Conservation (phyloP, 768 basidiomycete genomes). For the Sistotremastrum niveocremeum region DNA sequence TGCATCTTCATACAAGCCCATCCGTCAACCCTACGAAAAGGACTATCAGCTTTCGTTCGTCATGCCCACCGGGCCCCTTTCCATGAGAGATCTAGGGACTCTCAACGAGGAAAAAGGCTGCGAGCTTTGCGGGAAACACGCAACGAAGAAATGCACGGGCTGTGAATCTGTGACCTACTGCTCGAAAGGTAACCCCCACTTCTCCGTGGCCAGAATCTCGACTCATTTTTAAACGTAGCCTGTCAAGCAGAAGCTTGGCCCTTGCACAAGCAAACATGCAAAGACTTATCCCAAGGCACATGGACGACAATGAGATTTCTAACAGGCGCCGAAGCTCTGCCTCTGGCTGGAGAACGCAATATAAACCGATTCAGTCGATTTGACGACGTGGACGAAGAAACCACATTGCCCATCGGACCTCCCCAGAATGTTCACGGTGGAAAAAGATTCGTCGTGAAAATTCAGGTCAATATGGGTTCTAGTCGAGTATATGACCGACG, state of each 20-base stretch:
- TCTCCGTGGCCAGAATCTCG: too few species aligned
- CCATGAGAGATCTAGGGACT: constrained; percentile 22
- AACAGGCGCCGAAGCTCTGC: too few species aligned
- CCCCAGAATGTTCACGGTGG: constrained; percentile 22
- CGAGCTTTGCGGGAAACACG: constrained; percentile 24
- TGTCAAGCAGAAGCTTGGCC: constrained; percentile 29
- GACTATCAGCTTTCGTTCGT: constrained; percentile 20
- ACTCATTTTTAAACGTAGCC: constrained; percentile 10
- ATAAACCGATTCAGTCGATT: too few species aligned
- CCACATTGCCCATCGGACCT: not conserved
- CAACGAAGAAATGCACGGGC: constrained; percentile 19
- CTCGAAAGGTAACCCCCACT: constrained; percentile 14
- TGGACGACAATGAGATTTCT: constrained; percentile 20
- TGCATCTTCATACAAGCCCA: constrained; percentile 13
- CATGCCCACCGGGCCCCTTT: constrained; percentile 23
- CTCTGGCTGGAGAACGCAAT: too few species aligned
- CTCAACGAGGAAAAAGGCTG: constrained; percentile 23
- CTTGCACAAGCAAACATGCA: constrained; percentile 23
- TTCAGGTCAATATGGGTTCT: constrained; percentile 13
- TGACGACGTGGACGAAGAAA: too few species aligned
- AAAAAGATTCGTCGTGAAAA: constrained; percentile 26
- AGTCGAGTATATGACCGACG: too few species aligned
- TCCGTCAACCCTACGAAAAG: constrained; percentile 11
- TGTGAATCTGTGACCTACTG: constrained; percentile 26
- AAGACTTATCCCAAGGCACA: constrained; percentile 23